phyloP scores from a whole-genome alignment of 805 yeast genomes.

The Suhomyces emberorum region DNA sequence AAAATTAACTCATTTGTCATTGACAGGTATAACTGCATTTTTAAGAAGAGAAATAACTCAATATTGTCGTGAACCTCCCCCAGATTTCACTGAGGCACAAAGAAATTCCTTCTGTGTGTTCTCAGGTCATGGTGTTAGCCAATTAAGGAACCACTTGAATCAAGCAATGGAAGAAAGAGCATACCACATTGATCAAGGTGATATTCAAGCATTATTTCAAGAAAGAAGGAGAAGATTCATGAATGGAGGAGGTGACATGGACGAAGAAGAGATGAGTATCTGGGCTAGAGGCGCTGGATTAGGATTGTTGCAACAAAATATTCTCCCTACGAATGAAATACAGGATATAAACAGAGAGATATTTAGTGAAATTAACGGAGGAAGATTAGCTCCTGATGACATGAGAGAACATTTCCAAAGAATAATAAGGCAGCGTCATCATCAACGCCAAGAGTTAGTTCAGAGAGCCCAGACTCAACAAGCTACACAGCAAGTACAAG shows the following conservation, averaged over 20 bases:
- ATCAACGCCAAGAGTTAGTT: conserved; percentile 15
- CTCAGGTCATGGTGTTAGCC: conserved; percentile 82
- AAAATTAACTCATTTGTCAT: conserved; percentile 79
- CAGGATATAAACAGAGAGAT: conserved; percentile 29
- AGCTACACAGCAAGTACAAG: conserved; percentile 3
- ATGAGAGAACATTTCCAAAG: conserved; percentile 33
- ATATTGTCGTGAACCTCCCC: conserved; percentile 89
- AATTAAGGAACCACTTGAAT: conserved; percentile 67
- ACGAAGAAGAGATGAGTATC: conserved; percentile 21
- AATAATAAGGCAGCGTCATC: conserved; percentile 26
- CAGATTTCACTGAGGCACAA: conserved; percentile 86
- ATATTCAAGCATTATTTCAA: conserved; percentile 26
- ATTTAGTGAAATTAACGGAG: conserved; percentile 27
- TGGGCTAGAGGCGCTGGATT: conserved; percentile 21
- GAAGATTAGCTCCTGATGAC: conserved; percentile 29
- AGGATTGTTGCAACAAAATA: conserved; percentile 8
- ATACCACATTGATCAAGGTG: conserved; percentile 31
- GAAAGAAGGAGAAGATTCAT: conserved; percentile 26
- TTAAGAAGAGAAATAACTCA: conserved; percentile 79
- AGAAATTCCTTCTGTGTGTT: conserved; percentile 87
- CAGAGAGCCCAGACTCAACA: conserved; percentile 2
- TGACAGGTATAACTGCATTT: conserved; percentile 91
- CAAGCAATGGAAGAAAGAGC: conserved; percentile 36
- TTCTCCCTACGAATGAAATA: conserved; percentile 17
- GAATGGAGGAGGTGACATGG: conserved; percentile 17